Base-by-base conservation (phyloP, 768 basidiomycete genomes). In the Tricholoma saponaceum region DNA sequence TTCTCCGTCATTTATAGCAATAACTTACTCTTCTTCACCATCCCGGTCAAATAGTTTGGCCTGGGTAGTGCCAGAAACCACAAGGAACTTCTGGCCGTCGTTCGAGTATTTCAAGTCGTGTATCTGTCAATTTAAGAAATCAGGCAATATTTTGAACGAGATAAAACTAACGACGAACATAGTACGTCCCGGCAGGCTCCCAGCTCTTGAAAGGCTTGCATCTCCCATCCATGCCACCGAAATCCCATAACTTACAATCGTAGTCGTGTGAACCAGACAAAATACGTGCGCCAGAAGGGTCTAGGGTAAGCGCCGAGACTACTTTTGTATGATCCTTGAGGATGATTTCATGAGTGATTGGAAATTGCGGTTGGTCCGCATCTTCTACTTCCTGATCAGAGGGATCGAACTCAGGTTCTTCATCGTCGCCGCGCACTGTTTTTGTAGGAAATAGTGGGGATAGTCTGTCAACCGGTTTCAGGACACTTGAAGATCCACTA, bases 231-330 rank as follows among this genome's bases (percentile, higher is more conserved):
- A 99, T 99, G 14, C 97, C 97, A 64, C 96, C 96, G 72, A 98
- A 98, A 73, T 99, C 97, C 95, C 96, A 99, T 54, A 99, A 72
- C 75, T 98, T 98, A 72, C 90, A 87, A 72, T 99, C 97, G 68
- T 98, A 98, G 70, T 99, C 97, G 74, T 98, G 89, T 18, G 92
- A 92, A 14, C 97, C 97, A 8, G 92, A 90, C 16, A 92, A 74
- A 28, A 99, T 74, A 33, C 97, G 85, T 12, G 96, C 95, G 57
- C 97, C 97, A 20, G 95, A 92, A 6, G 95, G 92, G 72, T 99
- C 97, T 49, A 98, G 76, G 0, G 94, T 81, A 18, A 99, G 77
- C 4, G 97, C 94, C 22, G 95, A 93, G 18, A 98, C 86, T 54
- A 97, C 93, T 76, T 98, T 99, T 13, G 83, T 88, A 69, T 99